phyloP scores from a whole-genome alignment of 139 green algal genomes.

The Micractinium conductrix region DNA sequence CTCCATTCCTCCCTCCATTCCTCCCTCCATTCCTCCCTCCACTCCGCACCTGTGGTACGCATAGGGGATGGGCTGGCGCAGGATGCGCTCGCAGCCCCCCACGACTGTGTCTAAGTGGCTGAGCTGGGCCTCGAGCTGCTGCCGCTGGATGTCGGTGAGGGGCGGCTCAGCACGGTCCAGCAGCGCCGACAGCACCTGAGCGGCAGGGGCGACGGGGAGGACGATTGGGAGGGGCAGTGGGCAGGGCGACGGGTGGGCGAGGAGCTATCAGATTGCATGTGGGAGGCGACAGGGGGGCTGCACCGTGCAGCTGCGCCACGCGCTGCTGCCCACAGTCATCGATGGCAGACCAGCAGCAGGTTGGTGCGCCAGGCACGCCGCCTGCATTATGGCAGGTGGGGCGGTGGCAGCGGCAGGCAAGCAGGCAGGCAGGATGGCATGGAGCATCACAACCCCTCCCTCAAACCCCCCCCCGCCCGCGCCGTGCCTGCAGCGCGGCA shows the following conservation, averaged over 20 bases:
- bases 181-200: slow-evolving; percentile 29
- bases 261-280: too few species aligned
- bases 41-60: not conserved
- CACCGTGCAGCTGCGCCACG: too few species aligned
- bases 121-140: slow-evolving; percentile 18
- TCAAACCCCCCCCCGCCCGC: too few species aligned
- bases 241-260: too few species aligned
- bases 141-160: slow-evolving; percentile 7
- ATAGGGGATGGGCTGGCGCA: slow-evolving; percentile 6
- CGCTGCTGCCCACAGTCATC: too few species aligned
- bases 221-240: too few species aligned
- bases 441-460: not conserved
- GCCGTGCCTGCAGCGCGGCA: slow-evolving; percentile 12
- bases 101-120: not conserved
- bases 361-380: too few species aligned
- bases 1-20: too few species aligned
- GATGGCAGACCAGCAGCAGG: too few species aligned
- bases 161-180: slow-evolving; percentile 1
- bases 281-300: too few species aligned
- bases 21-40: not conserved
- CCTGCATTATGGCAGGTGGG: too few species aligned
- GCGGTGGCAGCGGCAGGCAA: too few species aligned
- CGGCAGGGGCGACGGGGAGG: not conserved
- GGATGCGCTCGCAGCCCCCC: slow-evolving; percentile 39
- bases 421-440: not conserved